Base-by-base conservation (phyloP, 306 rosid species). In the Prunus mume region DNA sequence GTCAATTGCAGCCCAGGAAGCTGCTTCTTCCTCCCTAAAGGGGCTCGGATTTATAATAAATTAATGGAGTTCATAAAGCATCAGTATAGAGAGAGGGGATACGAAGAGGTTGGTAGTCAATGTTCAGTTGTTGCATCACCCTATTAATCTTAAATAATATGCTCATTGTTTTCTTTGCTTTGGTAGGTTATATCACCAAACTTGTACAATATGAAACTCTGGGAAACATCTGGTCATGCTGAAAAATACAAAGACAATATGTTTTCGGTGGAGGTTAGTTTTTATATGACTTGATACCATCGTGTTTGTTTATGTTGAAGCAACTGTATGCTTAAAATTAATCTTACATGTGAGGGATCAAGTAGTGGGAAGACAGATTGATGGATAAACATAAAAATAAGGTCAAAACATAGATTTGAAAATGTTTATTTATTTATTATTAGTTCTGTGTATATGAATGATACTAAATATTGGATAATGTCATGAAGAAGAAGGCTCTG, bases 161-260 rank as follows among this genome's bases (percentile, higher is more conserved):
- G 34, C 61, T 46, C 87, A 69, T 67, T 25, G 69, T 15, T 56
- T 65, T 47, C 82, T 84, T 80, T 75, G 50, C 67, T 17, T 78
- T 78, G 78, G 60, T 88, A 91, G 98, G 98, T 93, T 78, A 57
- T 93, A 73, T 87, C 98, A 62, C 98, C 98, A 32, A 93, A 91
- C 82, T 84, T 93, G 73, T 91, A 79, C 81, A 93, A 88, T 80
- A 89, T 93, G 94, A 94, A 86, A 55, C 87, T 93, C 25, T 93
- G 98, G 98, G 90, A 79, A 74, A 86, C 89, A 81, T 93, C 95
- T 78, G 95, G 96, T 50, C 98, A 93, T 78, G 98, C 95, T 57
- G 91, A 87, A 65, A 91, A 91, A 70, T 93, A 91, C 83, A 93
- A 69, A 84, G 96, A 93, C 74, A 88, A 93, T 61, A 93, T 93